Conservation (phyloP, 2,329 filamentous ascomycete genomes). For the Ceratocystis colombiana region DNA sequence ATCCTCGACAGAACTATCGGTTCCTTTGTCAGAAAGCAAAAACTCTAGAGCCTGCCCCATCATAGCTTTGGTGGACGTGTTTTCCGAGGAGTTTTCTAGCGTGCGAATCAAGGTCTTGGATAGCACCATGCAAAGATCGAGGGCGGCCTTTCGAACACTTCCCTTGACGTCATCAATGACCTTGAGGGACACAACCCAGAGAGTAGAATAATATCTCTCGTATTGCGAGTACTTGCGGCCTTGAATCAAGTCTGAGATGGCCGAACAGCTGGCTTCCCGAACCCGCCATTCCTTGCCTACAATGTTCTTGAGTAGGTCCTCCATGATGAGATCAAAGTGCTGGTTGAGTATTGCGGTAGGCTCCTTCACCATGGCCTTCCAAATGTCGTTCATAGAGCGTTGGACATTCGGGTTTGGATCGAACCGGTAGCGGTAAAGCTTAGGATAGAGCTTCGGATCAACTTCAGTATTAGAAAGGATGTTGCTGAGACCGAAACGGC, state of each 20-base stretch:
- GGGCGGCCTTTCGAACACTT: slow-evolving; percentile 70
- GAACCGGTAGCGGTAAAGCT: slow-evolving; percentile 87
- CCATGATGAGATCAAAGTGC: slow-evolving; percentile 81
- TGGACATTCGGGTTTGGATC: slow-evolving; percentile 92
- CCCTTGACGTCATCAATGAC: slow-evolving; percentile 95
- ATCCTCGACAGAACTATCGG: slow-evolving; percentile 81
- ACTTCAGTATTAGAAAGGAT: slow-evolving; percentile 80
- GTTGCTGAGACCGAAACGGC: slow-evolving; percentile 81
- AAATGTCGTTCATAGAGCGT: slow-evolving; percentile 94
- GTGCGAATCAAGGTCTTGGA: slow-evolving; percentile 78
- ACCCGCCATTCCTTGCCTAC: slow-evolving; percentile 88
- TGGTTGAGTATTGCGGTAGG: slow-evolving; percentile 62
- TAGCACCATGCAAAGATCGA: slow-evolving; percentile 70
- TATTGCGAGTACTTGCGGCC: slow-evolving; percentile 64
- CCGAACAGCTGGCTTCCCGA: slow-evolving; percentile 82
- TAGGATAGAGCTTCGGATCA: slow-evolving; percentile 90
- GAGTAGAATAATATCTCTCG: slow-evolving; percentile 70
- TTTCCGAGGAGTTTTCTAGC: slow-evolving; percentile 64
- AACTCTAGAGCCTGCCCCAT: slow-evolving; percentile 83
- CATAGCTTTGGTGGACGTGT: slow-evolving; percentile 65
- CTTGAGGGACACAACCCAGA: slow-evolving; percentile 79
- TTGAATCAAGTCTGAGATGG: slow-evolving; percentile 68
- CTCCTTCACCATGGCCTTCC: slow-evolving; percentile 91
- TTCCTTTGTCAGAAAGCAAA: slow-evolving; percentile 76
- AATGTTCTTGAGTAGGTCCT: slow-evolving; percentile 75